phyloP scores from a whole-genome alignment of 768 basidiomycete species.

The Amanita jacksonii region DNA sequence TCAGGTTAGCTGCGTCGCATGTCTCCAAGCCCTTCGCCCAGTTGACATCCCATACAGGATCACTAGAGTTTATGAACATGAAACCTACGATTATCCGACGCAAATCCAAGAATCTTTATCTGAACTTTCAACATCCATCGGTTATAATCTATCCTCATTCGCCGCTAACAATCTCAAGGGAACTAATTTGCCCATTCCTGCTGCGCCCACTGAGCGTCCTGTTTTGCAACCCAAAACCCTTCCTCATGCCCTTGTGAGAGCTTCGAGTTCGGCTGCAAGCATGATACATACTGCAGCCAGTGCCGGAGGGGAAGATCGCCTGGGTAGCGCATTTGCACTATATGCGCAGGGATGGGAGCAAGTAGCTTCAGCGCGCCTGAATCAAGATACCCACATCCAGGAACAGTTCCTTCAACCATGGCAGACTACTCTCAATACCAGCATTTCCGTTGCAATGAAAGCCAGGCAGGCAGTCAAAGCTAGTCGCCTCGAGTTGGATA shows the following conservation, averaged over 20 bases:
- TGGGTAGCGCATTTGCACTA: conserved; percentile 67
- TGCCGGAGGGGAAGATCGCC: conserved; percentile 38
- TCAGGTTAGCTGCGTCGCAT: conserved; percentile 60
- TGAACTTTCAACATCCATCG: conserved; percentile 63
- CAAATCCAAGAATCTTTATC: conserved; percentile 78
- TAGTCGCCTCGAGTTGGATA: conserved; percentile 81
- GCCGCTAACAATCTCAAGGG: conserved; percentile 85
- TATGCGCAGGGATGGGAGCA: conserved; percentile 84
- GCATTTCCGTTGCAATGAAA: conserved; percentile 86
- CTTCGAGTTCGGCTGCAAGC: conserved; percentile 53
- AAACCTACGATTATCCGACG: conserved; percentile 84
- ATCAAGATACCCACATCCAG: conserved; percentile 70
- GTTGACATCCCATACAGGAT: too few species aligned
- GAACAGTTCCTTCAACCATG: conserved; percentile 68
- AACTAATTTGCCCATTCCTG: conserved; percentile 73
- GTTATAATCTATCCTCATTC: conserved; percentile 70
- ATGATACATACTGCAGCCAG: conserved; percentile 34
- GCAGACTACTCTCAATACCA: conserved; percentile 79
- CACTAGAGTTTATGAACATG: conserved; percentile 38
- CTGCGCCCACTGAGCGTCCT: conserved; percentile 43
- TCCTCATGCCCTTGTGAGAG: conserved; percentile 86
- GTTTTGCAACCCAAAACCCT: conserved; percentile 85
- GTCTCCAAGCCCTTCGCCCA: too few species aligned
- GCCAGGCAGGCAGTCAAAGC: conserved; percentile 75
- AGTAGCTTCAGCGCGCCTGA: conserved; percentile 63